phyloP scores from a whole-genome alignment of 176 grass and related monocot genomes.

The Triticum urartu region DNA sequence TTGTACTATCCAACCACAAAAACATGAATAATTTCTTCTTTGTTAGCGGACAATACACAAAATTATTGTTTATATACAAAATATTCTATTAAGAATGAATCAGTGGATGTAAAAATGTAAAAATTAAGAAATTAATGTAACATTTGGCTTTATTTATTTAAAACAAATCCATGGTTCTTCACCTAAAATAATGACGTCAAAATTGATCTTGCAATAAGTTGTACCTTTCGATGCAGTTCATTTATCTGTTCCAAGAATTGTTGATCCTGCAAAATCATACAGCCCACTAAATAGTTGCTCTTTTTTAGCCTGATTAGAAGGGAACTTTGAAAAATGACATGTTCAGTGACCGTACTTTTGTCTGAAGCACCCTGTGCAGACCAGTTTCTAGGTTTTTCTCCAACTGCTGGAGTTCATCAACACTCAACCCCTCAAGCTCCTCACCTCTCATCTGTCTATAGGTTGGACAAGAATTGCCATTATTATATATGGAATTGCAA shows the following conservation, averaged over 20 bases:
- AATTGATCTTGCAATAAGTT: not conserved
- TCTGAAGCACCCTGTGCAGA: conserved; percentile 70
- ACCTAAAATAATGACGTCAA: not conserved
- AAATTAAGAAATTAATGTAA: not conserved
- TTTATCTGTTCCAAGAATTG: conserved; percentile 79
- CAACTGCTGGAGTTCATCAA: conserved; percentile 81
- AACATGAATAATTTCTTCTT: not conserved
- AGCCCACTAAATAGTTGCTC: conserved; percentile 14
- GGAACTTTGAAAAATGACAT: not conserved
- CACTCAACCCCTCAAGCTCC: conserved; percentile 72
- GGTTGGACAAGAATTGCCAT: conserved; percentile 10
- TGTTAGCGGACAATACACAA: not conserved
- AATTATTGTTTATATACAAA: not conserved
- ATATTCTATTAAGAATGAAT: not conserved
- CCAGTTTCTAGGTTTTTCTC: conserved; percentile 85
- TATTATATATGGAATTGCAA: conserved; percentile 20
- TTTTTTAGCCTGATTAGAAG: not conserved
- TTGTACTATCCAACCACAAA: not conserved
- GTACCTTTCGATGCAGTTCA: conserved; percentile 75
- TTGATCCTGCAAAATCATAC: conserved; percentile 59
- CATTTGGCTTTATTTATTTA: not conserved
- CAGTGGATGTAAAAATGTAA: not conserved
- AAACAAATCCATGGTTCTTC: not conserved
- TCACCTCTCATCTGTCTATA: conserved; percentile 96
- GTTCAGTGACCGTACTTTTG: conserved; percentile 50